Evolutionary conservation across 495 filamentous ascomycete genomes (phyloP).

Genomic region (Lindgomyces ingoldianus): DNA sequence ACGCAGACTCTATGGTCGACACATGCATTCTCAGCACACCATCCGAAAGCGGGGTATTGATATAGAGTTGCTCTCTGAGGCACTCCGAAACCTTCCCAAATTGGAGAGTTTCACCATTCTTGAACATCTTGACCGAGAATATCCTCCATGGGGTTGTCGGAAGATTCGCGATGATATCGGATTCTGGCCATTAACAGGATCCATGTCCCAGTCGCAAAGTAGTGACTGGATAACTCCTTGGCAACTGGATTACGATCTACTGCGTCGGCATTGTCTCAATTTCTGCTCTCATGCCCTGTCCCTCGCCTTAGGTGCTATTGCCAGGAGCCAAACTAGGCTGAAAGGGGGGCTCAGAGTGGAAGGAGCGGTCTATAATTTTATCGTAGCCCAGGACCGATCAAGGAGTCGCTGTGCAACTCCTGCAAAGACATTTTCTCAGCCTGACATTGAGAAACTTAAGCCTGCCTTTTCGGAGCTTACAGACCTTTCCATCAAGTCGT

Average conservation of each 20-base stretch:
- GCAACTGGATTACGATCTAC: neutral
- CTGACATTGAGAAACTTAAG: neutral
- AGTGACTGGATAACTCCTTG: too few relatives aligned
- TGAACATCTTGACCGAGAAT: neutral
- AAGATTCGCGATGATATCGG: constrained; percentile 1
- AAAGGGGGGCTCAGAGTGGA: neutral
- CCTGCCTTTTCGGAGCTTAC: neutral
- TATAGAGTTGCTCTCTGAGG: constrained; percentile 6
- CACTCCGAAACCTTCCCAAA: constrained; percentile 5
- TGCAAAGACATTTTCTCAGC: constrained; percentile 2
- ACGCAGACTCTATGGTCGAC: neutral
- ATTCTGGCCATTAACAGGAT: neutral
- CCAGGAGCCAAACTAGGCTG: neutral
- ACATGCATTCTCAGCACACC: constrained; percentile 12
- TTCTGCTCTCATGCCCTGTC: constrained; percentile 1
- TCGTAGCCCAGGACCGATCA: neutral
- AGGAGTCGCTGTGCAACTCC: neutral
- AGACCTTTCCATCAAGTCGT: neutral
- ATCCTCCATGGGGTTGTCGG: neutral
- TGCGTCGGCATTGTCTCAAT: neutral
- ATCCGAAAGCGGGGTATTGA: constrained; percentile 7
- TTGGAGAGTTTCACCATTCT: neutral
- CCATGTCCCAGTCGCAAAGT: neutral
- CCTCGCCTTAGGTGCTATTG: neutral
- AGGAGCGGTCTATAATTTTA: neutral